Base-by-base conservation (phyloP, 768 basidiomycete species). In the Termitomyces eurrhizus region DNA sequence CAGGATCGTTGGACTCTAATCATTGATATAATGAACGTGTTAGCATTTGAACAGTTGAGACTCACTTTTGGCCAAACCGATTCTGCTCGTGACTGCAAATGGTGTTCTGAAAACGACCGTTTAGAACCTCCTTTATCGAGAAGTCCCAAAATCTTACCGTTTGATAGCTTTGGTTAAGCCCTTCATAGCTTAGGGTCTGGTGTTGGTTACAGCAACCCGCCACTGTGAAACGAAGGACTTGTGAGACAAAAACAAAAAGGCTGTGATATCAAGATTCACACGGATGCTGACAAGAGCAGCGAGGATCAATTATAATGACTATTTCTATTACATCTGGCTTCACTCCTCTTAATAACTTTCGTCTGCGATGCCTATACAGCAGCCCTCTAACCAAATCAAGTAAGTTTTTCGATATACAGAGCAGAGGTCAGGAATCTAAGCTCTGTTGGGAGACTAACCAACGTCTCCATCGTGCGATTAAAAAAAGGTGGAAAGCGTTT, bases 401-500 rank as follows among this genome's bases (percentile, higher is more conserved):
- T 91, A 66, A 67, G 50, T 39, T 14, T 21, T 46, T 54, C 26
- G 9, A 49, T 52, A 3, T 49, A 9, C 45, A 11, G 21, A 56
- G 35, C 18, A 60, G 26, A 8, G n/a, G 13, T 13, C 6, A 12
- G 39, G 24, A 35, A 33, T 35, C 66, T 68, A 14, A 66, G 16
- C 55, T 33, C 41, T 29, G 44, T 29, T 54, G 56, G 74, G 74
- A 98, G 95, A 74, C 79, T 99, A 46, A 99, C 97, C 7, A 99
- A 99, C 70, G 96, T 98, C 60, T 94, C 94, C 42, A 84, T 98
- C 72, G 97, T 99, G 39, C 87, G 95, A 50, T 79, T 97, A 53
- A 97, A 95, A 81, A 98, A 98, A 72, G 93, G 90, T 50, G 97
- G 97, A 45, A 98, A 98, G 75, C 87, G 97, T 52, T 98, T 97